Evolutionary conservation across 2,329 filamentous ascomycete species (phyloP), one percentile per base, ranked within the genome.

Genomic region (Phaeosphaeria sp.): DNA sequence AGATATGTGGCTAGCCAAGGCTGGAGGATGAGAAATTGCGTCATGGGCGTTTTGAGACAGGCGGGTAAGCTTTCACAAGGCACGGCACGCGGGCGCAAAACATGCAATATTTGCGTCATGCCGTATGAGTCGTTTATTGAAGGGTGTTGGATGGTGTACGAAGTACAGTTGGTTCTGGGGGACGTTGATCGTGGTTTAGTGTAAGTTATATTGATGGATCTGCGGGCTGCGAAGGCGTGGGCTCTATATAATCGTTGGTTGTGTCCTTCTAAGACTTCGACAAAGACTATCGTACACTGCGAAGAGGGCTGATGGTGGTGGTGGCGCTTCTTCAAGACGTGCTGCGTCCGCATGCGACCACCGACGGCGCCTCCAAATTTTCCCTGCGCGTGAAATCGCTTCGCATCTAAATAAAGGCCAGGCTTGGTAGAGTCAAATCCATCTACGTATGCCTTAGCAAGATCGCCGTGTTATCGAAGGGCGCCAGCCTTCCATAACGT

Each of bases 11-110:
- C n/a, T 47, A 44, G 64, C 63, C 62, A 65, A 69, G 63, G 30
- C 44, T 36, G 46, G 54, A 59, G 60, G 54, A 70, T 64, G 47
- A 56, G 52, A 55, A 46, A 58, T 66, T 63, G 62, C 68, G 66
- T 69, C 68, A 65, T 65, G 46, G 57, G 63, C 54, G 55, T 59
- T 55, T 42, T 50, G 17, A 21, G 50, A 22, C 27, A 39, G 25
- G 22, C 15, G 27, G 30, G 30, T 11, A 36, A 36, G 30, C 30
- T 36, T 13, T 36, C 30, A 11, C 30, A 36, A 7, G 11, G 13
- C 13, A 15, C 30, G 30, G 30, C 30, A 36, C 30, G 25, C 25
- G 30, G 25, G 25, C 11, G 25, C 11, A 11, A 30, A 30, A 11
- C 25, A 30, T 30, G 25, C 25, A 30, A 30, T 5, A 30, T 30